Evolutionary conservation across 805 yeast species (phyloP).

Genomic region (Hanseniaspora lindneri): DNA sequence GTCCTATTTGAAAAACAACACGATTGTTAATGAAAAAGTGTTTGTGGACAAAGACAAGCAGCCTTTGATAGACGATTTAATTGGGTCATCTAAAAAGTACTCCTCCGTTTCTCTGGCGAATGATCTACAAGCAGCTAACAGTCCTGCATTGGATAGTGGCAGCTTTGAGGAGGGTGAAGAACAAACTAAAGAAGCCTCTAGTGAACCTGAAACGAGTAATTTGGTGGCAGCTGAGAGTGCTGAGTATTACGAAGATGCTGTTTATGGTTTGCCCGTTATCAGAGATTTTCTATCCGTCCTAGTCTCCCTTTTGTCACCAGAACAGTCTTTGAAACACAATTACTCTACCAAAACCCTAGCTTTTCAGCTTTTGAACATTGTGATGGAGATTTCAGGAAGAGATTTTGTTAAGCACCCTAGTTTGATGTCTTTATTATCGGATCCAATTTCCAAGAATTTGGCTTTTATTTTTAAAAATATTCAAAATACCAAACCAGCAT

Average conservation of each 20-base stretch:
- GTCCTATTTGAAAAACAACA: slow-evolving; percentile 36
- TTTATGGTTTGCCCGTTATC: slow-evolving; percentile 60
- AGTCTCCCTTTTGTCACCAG: slow-evolving; percentile 69
- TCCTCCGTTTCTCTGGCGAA: background rate
- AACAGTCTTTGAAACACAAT: slow-evolving; percentile 70
- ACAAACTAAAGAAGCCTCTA: background rate
- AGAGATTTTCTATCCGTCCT: slow-evolving; percentile 66
- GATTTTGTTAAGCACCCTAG: slow-evolving; percentile 49
- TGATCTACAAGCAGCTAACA: background rate
- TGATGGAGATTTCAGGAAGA: slow-evolving; percentile 71
- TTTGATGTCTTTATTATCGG: slow-evolving; percentile 56
- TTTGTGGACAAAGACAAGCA: slow-evolving; percentile 14
- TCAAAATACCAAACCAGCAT: slow-evolving; percentile 47
- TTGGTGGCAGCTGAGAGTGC: slow-evolving; percentile 1
- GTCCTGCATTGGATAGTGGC: background rate
- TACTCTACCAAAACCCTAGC: slow-evolving; percentile 81
- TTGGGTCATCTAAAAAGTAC: slow-evolving; percentile 18
- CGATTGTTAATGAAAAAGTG: slow-evolving; percentile 22
- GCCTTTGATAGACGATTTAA: slow-evolving; percentile 15
- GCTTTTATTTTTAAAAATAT: slow-evolving; percentile 64
- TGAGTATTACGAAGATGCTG: slow-evolving; percentile 13
- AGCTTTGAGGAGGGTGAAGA: slow-evolving; percentile 18
- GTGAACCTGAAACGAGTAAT: slow-evolving; percentile 1
- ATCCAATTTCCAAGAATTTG: slow-evolving; percentile 74
- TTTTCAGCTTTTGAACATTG: slow-evolving; percentile 57